A percentile compares a stretch with the other conserved stretches of the same genome.
These are phyloP conservation scores for Salix caprea DNA, from an alignment of 345 rosid species.

Conservation along the genomic window DNA sequence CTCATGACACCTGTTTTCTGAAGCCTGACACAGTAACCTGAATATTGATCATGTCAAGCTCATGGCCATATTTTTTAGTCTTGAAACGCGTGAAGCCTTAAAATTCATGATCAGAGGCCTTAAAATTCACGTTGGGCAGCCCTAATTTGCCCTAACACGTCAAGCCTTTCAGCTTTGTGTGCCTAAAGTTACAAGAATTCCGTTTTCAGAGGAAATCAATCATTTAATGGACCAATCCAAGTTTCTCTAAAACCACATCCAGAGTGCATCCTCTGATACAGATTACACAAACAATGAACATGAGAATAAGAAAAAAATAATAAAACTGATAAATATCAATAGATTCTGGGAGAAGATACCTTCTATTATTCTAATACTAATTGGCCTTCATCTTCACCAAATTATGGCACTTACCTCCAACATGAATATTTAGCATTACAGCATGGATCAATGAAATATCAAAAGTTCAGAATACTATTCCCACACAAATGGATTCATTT, in stretches of 20 bases:
- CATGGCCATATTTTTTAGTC: no score
- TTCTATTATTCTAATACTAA: not conserved
- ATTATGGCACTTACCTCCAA: not conserved
- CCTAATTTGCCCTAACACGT: no score
- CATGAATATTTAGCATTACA: not conserved
- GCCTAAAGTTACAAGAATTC: no score
- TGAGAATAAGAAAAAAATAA: not conserved
- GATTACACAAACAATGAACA: not conserved
- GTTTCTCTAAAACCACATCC: not conserved
- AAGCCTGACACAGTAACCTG: no score
- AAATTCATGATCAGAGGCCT: no score
- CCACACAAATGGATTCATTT: constrained; percentile 18
- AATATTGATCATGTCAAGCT: no score
- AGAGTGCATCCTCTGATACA: not conserved
- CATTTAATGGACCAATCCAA: not conserved
- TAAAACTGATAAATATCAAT: not conserved
- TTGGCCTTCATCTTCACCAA: not conserved
- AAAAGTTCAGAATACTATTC: not conserved
- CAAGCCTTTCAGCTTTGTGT: no score
- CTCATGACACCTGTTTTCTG: no score
- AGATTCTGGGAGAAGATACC: not conserved
- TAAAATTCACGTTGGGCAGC: no score
- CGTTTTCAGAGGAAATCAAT: not conserved
- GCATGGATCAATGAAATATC: not conserved
- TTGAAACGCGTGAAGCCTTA: no score